Base-by-base conservation (phyloP, 2,329 filamentous ascomycete genomes). In the Paradendryphiella salina region DNA sequence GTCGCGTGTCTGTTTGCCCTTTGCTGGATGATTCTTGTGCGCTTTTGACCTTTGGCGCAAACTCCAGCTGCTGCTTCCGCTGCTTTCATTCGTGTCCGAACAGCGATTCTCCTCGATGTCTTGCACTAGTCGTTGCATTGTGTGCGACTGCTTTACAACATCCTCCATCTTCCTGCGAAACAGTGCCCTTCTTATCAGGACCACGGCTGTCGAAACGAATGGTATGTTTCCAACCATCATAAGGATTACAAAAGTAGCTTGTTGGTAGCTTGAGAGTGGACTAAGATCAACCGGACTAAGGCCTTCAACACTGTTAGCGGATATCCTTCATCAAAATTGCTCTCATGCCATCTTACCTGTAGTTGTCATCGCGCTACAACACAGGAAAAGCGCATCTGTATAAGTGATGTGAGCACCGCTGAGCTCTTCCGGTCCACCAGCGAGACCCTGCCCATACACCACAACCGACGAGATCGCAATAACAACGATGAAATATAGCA, bases 281-380 rank as follows among this genome's bases (percentile, higher is more conserved):
- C 64, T 59, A 11, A 69, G 39, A 14, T 69, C 50, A 5, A 69
- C 65, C 0, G 62, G 35, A 36, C 67, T 68, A 1, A 69, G 57
- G 1, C 66, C 65, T 69, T 17, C 11, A 17, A 31, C 36, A 9
- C 13, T 4, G 37, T 52, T 11, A 33, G n/a, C 14, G 13, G 17
- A 13, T 14, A 10, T 8, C 5, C 11, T 36, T 4, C 4, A 21
- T 14, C 5, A 4, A 34, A 21, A 9, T 2, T 0, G 9, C 15
- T 10, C 18, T 2, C 4, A 8, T 13, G 21, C 11, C 1, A 4
- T 29, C 46, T 8, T 54, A 60, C 62, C 65, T 8, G 64, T 70
- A 2, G 65, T 70, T 7, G 66, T 69, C 64, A 70, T 70, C 10
- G 66, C 65, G 48, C 64, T 67, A 18, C 59, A 63, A 26, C 61